Conservation (phyloP, 2,329 filamentous ascomycete genomes). For the Talaromyces sp. region DNA sequence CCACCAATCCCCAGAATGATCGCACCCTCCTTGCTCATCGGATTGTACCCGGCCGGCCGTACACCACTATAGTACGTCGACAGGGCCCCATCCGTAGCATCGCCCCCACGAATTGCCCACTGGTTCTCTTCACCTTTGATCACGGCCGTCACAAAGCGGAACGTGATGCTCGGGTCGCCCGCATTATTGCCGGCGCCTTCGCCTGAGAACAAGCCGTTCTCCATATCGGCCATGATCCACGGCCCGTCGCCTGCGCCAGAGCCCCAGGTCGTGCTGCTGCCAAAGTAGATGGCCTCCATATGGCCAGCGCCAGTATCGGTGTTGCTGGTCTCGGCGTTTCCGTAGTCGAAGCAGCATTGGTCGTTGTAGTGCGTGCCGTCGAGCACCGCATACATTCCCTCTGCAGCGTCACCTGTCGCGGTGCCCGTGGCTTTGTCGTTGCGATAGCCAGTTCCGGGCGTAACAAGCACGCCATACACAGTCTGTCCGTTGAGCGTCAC, state of each 20-base stretch:
- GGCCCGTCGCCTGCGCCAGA: constrained; percentile 55
- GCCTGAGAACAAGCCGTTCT: constrained; percentile 62
- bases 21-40: constrained; percentile 61
- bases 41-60: constrained; percentile 56
- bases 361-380: constrained; percentile 31
- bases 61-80: constrained; percentile 56
- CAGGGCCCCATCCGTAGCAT: constrained; percentile 50
- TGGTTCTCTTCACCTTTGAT: constrained; percentile 53
- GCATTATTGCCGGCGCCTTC: constrained; percentile 42
- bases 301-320: constrained; percentile 56
- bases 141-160: constrained; percentile 53
- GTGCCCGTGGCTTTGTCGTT: constrained; percentile 51
- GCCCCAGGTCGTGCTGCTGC: constrained; percentile 52
- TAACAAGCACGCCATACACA: constrained; percentile 60
- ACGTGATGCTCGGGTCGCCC: constrained; percentile 48
- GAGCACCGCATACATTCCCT: constrained; percentile 31
- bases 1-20: constrained; percentile 68
- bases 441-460: constrained; percentile 59
- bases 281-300: constrained; percentile 67
- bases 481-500: constrained; percentile 57
- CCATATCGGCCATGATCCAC: constrained; percentile 66
- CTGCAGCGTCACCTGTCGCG: constrained; percentile 50
- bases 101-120: constrained; percentile 57
- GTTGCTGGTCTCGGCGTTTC: constrained; percentile 52
- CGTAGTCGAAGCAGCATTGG: constrained; percentile 49